phyloP scores from a whole-genome alignment of 352 stramenopile species.

The Pythium insidiosum region DNA sequence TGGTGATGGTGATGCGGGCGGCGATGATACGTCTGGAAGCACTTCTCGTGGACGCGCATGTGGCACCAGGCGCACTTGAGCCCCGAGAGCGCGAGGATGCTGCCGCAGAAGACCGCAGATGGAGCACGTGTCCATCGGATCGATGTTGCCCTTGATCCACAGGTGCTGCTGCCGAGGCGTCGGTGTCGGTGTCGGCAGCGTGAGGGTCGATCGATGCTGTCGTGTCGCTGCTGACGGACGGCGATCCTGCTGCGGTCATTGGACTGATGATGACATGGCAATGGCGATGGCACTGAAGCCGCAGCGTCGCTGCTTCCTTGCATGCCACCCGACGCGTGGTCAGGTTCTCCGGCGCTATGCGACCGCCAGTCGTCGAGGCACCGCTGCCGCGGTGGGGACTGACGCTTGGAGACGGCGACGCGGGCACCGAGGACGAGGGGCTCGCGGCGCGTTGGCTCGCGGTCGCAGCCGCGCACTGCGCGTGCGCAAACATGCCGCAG shows the following conservation, averaged over 20 bases:
- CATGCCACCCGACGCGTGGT: too few relatives aligned
- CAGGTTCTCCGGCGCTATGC: too few relatives aligned
- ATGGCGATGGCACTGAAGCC: too few relatives aligned
- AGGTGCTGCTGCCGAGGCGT: constrained; percentile 35
- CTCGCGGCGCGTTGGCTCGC: constrained; percentile 23
- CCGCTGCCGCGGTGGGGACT: too few relatives aligned
- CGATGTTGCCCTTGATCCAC: constrained; percentile 81
- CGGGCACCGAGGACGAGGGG: background rate
- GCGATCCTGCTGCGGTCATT: too few relatives aligned
- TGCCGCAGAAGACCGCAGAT: constrained; percentile 73
- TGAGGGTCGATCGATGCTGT: too few relatives aligned
- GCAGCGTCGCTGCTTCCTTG: too few relatives aligned
- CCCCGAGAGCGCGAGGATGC: constrained; percentile 69
- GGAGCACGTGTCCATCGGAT: constrained; percentile 74
- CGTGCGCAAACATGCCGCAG: constrained; percentile 78
- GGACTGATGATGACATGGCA: too few relatives aligned
- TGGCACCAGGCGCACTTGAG: constrained; percentile 83
- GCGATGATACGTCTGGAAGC: constrained; percentile 20
- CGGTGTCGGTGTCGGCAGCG: background rate
- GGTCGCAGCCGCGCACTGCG: constrained; percentile 52
- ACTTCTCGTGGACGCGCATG: constrained; percentile 70
- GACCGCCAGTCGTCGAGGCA: too few relatives aligned
- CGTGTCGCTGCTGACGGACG: too few relatives aligned
- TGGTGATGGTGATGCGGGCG: constrained; percentile 10
- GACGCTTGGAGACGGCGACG: too few relatives aligned